phyloP scores from a whole-genome alignment of 2,329 filamentous ascomycete species.

The Ceratocystis albifundus region DNA sequence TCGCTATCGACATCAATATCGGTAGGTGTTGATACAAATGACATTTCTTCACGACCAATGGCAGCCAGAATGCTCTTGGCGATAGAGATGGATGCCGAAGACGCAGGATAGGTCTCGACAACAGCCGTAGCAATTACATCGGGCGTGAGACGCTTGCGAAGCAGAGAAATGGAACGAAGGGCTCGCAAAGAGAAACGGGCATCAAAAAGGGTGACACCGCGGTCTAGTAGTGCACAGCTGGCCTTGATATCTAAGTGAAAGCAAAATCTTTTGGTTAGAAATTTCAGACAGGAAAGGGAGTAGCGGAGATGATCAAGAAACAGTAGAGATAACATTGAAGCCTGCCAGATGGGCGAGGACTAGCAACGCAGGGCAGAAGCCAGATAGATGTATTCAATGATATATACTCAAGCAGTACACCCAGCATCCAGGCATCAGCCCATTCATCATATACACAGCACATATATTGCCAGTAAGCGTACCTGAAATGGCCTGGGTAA shows the following conservation, averaged over 20 bases:
- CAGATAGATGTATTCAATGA: background rate
- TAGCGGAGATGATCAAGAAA: background rate
- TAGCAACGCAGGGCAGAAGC: conserved; percentile 4
- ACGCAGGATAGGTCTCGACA: conserved; percentile 62
- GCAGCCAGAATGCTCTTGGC: conserved; percentile 60
- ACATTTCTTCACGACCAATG: conserved; percentile 54
- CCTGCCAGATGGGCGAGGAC: background rate
- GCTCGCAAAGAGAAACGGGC: conserved; percentile 89
- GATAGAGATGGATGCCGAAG: conserved; percentile 48
- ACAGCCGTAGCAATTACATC: conserved; percentile 73
- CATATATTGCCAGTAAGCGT: conserved; percentile 26
- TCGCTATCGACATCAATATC: conserved; percentile 68
- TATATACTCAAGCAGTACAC: no score
- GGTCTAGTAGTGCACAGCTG: conserved; percentile 85
- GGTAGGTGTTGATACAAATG: conserved; percentile 41
- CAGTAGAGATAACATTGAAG: background rate
- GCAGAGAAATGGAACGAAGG: conserved; percentile 85
- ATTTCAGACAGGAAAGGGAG: background rate
- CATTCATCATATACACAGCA: no score
- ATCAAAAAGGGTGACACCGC: conserved; percentile 86
- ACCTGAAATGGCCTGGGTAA: conserved; percentile 50
- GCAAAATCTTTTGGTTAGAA: conserved; percentile 25
- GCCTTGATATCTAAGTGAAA: conserved; percentile 68
- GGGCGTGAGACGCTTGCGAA: conserved; percentile 79
- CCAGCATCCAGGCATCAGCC: no score